Conservation (phyloP, 108 stramenopile species). For the Stephanodiscus minutulus region DNA sequence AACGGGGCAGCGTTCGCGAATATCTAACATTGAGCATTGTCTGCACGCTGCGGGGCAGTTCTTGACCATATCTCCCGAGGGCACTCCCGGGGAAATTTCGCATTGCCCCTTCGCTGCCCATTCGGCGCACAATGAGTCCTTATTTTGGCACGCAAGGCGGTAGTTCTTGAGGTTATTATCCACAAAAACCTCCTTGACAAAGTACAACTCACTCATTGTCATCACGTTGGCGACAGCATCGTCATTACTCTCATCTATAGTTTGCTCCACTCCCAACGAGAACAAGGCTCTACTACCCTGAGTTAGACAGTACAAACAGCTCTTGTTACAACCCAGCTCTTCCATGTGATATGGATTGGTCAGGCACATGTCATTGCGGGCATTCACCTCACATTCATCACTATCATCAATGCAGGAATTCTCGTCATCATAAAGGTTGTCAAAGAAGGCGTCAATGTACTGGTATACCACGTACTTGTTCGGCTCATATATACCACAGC, state of each 20-base stretch:
- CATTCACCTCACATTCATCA: no score
- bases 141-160: no score
- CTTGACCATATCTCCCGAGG: no score
- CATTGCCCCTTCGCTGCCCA: no score
- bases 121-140: no score
- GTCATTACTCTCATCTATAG: conserved; percentile 15
- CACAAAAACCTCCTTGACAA: no score
- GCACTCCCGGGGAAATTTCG: no score
- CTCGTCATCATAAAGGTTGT: conserved; percentile 20
- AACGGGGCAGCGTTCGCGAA: conserved; percentile 41
- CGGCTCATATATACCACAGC: conserved; percentile 37
- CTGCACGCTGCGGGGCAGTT: conserved; percentile 50
- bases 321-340: conserved; percentile 23
- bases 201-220: conserved; percentile 46
- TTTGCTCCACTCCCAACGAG: conserved; percentile 17
- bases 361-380: conserved; percentile 33
- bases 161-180: no score
- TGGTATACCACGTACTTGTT: background rate
- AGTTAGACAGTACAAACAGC: conserved; percentile 37
- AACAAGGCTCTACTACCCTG: conserved; percentile 19
- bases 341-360: conserved; percentile 28
- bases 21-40: conserved; percentile 53
- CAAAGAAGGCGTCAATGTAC: conserved; percentile 26
- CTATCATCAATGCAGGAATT: conserved; percentile 23
- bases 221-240: conserved; percentile 24